Conservation (phyloP, 1,284 basidiomycete genomes). For the Sporisorium exsertum region DNA sequence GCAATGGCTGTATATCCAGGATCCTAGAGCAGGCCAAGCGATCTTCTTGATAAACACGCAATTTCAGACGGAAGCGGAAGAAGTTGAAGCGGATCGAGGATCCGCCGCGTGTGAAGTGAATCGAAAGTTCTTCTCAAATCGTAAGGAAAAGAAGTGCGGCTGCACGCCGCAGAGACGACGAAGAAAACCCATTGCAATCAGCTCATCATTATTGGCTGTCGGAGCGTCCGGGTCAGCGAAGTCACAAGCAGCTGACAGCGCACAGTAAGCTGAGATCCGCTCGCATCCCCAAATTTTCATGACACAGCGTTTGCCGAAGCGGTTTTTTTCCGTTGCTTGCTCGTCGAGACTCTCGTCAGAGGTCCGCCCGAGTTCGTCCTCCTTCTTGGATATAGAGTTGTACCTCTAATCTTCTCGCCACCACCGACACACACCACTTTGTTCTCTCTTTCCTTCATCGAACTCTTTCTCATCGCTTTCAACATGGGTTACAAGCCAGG, state of each 20-base stretch:
- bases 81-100: not conserved
- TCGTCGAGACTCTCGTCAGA: slow-evolving; percentile 3
- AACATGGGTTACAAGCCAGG: slow-evolving; percentile 62
- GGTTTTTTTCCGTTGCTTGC: not conserved
- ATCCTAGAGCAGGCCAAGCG: too few species aligned
- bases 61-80: not conserved
- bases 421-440: slow-evolving; percentile 9
- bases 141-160: not conserved
- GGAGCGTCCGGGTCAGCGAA: slow-evolving; percentile 6
- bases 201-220: slow-evolving; percentile 20
- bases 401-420: slow-evolving; percentile 1
- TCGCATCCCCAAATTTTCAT: slow-evolving; percentile 4
- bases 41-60: not conserved
- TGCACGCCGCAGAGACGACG: slow-evolving; percentile 1
- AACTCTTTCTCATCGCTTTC: slow-evolving; percentile 1
- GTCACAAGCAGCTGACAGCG: not conserved
- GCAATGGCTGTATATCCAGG: not conserved
- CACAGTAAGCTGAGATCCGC: slow-evolving; percentile 21
- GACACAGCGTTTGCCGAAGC: slow-evolving; percentile 9
- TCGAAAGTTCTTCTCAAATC: not conserved
- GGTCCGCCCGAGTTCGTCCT: slow-evolving; percentile 10
- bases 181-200: slow-evolving; percentile 6
- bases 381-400: slow-evolving; percentile 19
- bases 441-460: not conserved
- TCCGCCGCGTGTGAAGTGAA: not conserved